These are phyloP conservation scores for Oehlia diaphana DNA, from an alignment of 192 early-diverging fungal species.

Conservation along the genomic window DNA sequence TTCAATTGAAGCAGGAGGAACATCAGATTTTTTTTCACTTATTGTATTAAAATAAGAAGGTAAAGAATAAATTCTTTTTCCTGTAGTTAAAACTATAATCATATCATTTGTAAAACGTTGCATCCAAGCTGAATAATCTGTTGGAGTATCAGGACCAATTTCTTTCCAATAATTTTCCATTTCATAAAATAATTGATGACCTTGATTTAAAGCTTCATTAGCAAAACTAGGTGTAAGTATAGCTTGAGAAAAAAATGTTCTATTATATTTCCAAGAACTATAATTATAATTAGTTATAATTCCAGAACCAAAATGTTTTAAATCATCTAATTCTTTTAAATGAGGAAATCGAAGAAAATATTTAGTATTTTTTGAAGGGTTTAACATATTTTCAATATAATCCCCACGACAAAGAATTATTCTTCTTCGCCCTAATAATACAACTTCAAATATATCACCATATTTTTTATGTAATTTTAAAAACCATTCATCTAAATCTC, in stretches of 20 bases:
- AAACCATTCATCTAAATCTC: background rate
- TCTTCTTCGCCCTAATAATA: conserved; percentile 6
- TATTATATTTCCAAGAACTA: conserved; percentile 21
- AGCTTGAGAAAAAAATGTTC: conserved; percentile 6
- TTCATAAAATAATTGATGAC: conserved; percentile 15
- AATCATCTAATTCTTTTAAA: background rate
- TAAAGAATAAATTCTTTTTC: background rate
- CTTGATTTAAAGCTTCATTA: background rate
- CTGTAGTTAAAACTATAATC: conserved; percentile 7
- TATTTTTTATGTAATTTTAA: conserved; percentile 20
- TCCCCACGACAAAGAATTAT: conserved; percentile 21
- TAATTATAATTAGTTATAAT: background rate
- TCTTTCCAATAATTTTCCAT: conserved; percentile 6
- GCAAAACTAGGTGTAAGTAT: conserved; percentile 8
- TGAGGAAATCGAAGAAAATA: background rate
- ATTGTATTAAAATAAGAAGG: background rate
- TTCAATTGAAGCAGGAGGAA: background rate
- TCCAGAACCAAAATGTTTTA: background rate
- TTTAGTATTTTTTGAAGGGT: background rate
- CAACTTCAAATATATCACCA: conserved; percentile 23
- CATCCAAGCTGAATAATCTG: conserved; percentile 16
- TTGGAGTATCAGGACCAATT: background rate
- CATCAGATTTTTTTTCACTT: background rate
- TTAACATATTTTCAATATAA: background rate
- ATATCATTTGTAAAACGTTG: conserved; percentile 26